These are phyloP conservation scores for Sporodiniella umbellata DNA, from an alignment of 371 early-diverging fungal species.

Conservation along the genomic window DNA sequence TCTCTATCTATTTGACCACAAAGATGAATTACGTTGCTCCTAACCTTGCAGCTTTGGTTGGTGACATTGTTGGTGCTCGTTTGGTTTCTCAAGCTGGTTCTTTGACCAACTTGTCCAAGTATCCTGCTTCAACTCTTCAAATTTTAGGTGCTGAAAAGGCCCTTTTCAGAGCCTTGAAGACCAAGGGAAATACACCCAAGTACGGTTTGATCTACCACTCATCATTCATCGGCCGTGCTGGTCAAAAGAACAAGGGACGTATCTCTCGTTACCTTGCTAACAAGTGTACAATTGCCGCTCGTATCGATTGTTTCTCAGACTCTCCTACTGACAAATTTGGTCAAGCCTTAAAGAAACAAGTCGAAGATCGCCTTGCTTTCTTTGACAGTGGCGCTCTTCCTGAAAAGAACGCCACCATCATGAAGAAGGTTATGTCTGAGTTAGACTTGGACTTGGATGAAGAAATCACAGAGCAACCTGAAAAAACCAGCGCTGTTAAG, in stretches of 20 bases:
- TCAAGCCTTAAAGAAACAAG: conserved; percentile 91
- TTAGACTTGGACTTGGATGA: conserved; percentile 64
- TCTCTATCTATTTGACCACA: conserved; percentile 88
- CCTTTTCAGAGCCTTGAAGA: conserved; percentile 97
- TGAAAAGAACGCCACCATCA: conserved; percentile 91
- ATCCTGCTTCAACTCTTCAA: conserved; percentile 98
- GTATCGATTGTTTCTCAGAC: conserved; percentile 96
- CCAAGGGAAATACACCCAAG: conserved; percentile 97
- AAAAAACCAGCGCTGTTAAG: conserved; percentile 21
- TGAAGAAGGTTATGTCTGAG: conserved; percentile 83
- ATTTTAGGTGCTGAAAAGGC: conserved; percentile 99
- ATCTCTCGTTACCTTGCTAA: conserved; percentile 98
- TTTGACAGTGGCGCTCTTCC: conserved; percentile 89
- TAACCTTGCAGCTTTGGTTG: conserved; percentile 96
- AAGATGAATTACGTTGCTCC: conserved; percentile 98
- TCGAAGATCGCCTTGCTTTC: conserved; percentile 94
- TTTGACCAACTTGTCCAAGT: conserved; percentile 95
- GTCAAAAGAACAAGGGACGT: conserved; percentile 97
- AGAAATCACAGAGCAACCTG: conserved; percentile 26
- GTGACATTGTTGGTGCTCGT: conserved; percentile 95
- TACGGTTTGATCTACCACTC: conserved; percentile 98
- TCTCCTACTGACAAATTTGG: conserved; percentile 91
- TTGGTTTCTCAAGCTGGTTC: conserved; percentile 96
- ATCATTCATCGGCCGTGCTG: conserved; percentile 93
- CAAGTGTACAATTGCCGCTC: conserved; percentile 96